Conservation (phyloP, 805 yeast genomes). For the Schwanniomyces polymorphus region DNA sequence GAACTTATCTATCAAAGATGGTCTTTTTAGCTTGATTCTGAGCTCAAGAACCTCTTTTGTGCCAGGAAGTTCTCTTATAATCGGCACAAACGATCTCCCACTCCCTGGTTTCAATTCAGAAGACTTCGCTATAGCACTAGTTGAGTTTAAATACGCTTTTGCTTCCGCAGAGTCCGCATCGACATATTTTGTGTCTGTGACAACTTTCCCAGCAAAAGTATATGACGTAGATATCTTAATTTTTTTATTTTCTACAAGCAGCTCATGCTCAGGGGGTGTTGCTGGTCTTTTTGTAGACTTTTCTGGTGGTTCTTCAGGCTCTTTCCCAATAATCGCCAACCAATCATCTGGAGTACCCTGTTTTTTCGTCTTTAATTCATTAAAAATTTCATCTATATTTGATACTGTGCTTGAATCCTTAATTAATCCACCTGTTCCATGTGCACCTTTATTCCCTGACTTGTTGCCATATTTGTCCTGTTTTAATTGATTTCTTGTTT, state of each 20-base stretch:
- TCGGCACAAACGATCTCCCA: conserved; percentile 29
- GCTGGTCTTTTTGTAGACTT: background rate
- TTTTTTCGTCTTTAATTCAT: conserved; percentile 19
- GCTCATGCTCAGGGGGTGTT: background rate
- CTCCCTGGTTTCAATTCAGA: conserved; percentile 8
- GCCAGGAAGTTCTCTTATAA: conserved; percentile 32
- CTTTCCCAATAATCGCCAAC: conserved; percentile 5
- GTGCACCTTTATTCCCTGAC: conserved; percentile 7
- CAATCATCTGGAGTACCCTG: conserved; percentile 10
- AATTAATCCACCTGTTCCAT: conserved; percentile 13
- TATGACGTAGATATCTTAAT: conserved; percentile 75
- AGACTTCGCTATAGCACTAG: conserved; percentile 31
- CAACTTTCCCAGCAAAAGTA: conserved; percentile 84
- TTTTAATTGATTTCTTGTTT: conserved; percentile 65
- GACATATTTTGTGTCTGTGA: conserved; percentile 78
- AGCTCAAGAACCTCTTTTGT: conserved; percentile 36
- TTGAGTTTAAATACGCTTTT: conserved; percentile 67
- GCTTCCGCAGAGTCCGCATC: conserved; percentile 83
- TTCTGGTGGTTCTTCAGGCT: conserved; percentile 3
- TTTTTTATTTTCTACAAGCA: conserved; percentile 39
- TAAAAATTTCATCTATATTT: conserved; percentile 34
- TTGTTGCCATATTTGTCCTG: conserved; percentile 26
- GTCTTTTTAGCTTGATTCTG: conserved; percentile 64
- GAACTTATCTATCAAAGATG: conserved; percentile 75
- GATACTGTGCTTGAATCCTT: conserved; percentile 10